Conservation (phyloP, 1,139 yeast genomes). For the Zygoascus sp. region DNA sequence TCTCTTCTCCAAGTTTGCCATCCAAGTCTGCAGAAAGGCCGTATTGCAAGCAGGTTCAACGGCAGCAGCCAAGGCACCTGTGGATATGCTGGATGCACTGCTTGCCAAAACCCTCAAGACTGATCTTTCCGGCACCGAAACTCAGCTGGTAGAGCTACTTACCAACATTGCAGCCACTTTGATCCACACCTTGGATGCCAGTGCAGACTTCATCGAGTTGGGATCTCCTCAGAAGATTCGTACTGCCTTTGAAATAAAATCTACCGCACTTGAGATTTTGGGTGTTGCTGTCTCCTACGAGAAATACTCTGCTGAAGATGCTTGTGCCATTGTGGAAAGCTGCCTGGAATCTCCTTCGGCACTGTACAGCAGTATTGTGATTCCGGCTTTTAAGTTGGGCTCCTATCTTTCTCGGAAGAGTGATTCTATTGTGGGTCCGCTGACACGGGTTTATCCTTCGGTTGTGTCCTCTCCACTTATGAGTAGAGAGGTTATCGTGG, state of each 20-base stretch:
- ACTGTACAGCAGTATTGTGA: constrained; percentile 38
- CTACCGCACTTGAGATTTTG: constrained; percentile 42
- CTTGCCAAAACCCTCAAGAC: constrained; percentile 10
- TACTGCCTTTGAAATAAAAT: constrained; percentile 41
- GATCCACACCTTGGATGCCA: constrained; percentile 40
- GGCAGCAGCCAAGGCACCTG: background rate
- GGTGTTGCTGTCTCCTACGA: constrained; percentile 38
- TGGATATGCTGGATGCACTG: constrained; percentile 6
- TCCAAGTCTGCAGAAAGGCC: constrained; percentile 1
- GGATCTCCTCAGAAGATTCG: constrained; percentile 41
- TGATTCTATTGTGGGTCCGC: constrained; percentile 30
- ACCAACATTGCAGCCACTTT: constrained; percentile 31
- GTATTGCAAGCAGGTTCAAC: background rate
- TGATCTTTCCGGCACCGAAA: constrained; percentile 4
- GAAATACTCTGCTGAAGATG: constrained; percentile 31
- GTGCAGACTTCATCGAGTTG: constrained; percentile 41
- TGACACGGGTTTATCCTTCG: constrained; percentile 31
- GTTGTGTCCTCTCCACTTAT: constrained; percentile 44
- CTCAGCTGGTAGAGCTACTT: constrained; percentile 22
- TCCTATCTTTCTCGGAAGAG: constrained; percentile 48
- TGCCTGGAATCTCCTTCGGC: constrained; percentile 34
- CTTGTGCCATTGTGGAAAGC: constrained; percentile 35
- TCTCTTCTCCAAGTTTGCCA: constrained; percentile 17
- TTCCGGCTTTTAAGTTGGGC: constrained; percentile 51
- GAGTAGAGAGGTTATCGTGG: constrained; percentile 23